phyloP scores from a whole-genome alignment of 371 early-diverging fungal genomes.

The Astathelohania contejeani region DNA sequence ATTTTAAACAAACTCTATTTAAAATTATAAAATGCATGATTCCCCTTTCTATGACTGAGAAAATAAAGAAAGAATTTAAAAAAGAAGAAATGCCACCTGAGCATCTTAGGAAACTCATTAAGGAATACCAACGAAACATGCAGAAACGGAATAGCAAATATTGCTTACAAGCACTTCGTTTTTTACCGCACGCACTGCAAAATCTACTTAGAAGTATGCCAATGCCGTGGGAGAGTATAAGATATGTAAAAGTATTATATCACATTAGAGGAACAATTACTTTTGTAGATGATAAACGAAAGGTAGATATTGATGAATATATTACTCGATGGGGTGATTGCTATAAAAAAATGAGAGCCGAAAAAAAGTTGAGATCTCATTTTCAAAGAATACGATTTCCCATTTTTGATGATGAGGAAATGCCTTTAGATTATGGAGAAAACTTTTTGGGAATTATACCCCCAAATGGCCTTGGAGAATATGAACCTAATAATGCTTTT shows the following conservation, averaged over 20 bases:
- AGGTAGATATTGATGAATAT: slow-evolving; percentile 79
- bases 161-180: slow-evolving; percentile 84
- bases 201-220: slow-evolving; percentile 94
- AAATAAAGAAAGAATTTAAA: too few species aligned
- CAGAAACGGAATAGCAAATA: slow-evolving; percentile 79
- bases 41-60: too few species aligned
- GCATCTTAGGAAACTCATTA: slow-evolving; percentile 72
- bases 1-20: too few species aligned
- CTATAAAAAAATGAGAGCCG: neutral
- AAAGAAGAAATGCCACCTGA: slow-evolving; percentile 60
- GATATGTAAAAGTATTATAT: slow-evolving; percentile 73
- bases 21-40: too few species aligned
- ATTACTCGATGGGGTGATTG: slow-evolving; percentile 75
- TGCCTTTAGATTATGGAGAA: slow-evolving; percentile 84
- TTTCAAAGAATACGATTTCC: slow-evolving; percentile 57
- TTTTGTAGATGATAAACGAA: slow-evolving; percentile 81
- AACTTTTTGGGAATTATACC: slow-evolving; percentile 86
- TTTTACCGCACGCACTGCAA: slow-evolving; percentile 87
- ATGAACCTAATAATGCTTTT: slow-evolving; percentile 74
- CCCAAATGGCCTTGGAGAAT: slow-evolving; percentile 74
- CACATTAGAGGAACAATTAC: slow-evolving; percentile 93
- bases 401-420: slow-evolving; percentile 90
- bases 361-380: neutral
- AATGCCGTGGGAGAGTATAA: slow-evolving; percentile 92
- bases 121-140: slow-evolving; percentile 83